phyloP scores from a whole-genome alignment of 2,329 filamentous ascomycete species.

The Podosphaera aphanis region DNA sequence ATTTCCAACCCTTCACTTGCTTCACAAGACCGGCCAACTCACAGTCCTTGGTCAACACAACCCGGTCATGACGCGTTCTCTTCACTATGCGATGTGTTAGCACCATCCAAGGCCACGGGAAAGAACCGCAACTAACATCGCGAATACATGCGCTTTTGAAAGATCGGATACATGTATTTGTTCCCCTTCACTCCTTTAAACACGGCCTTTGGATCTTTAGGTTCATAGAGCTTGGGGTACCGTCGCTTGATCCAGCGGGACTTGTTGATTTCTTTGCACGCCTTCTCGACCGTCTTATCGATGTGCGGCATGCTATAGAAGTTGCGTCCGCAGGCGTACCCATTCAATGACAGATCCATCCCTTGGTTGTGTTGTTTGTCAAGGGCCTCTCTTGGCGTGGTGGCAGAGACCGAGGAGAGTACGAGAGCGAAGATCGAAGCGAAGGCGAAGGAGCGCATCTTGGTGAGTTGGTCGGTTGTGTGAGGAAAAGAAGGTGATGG shows the following conservation, averaged over 20 bases:
- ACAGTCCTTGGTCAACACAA: neutral
- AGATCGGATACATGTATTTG: neutral
- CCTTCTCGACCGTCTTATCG: neutral
- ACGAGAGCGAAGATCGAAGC: neutral
- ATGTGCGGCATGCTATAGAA: neutral
- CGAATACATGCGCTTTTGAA: neutral
- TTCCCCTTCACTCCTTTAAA: neutral
- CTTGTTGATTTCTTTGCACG: neutral
- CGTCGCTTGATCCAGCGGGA: neutral
- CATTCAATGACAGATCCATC: neutral
- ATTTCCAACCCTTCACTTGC: neutral
- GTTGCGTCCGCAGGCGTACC: no score
- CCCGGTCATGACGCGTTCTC: neutral
- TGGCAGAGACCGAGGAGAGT: neutral
- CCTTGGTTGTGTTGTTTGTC: neutral
- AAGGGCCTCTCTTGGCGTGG: neutral
- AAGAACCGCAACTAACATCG: neutral
- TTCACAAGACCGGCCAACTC: neutral
- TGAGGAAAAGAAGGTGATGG: no score
- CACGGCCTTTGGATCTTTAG: neutral
- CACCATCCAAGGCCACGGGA: neutral
- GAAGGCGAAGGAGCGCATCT: neutral
- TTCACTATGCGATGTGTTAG: neutral
- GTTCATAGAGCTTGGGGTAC: neutral
- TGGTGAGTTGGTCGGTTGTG: neutral